Evolutionary conservation across 1,284 basidiomycete genomes (phyloP).

Genomic region (Boletus sp.): DNA sequence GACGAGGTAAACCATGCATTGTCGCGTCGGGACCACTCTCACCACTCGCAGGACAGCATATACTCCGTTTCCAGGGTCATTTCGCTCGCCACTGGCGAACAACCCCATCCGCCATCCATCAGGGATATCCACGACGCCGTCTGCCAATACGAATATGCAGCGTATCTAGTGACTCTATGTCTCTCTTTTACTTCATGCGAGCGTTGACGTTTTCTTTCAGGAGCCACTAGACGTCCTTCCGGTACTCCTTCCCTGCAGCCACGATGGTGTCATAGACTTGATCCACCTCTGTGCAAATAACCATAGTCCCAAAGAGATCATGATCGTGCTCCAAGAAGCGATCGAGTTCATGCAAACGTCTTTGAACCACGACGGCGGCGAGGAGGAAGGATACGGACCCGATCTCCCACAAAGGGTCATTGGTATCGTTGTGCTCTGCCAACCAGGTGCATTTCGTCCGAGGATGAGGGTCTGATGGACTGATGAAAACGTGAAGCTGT

Average conservation of each 20-base stretch:
- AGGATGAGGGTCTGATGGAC: background rate
- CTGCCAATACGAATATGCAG: slow-evolving; percentile 18
- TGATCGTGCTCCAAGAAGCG: slow-evolving; percentile 63
- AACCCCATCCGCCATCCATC: slow-evolving; percentile 16
- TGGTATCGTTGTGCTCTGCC: slow-evolving; percentile 45
- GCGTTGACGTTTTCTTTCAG: slow-evolving; percentile 18
- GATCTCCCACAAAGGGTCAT: slow-evolving; percentile 38
- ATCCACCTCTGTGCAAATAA: slow-evolving; percentile 27
- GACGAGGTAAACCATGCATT: slow-evolving; percentile 26
- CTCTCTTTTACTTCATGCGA: background rate
- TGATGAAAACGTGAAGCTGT: slow-evolving; percentile 43
- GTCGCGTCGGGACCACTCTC: background rate
- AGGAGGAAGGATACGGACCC: slow-evolving; percentile 35
- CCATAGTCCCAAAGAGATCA: slow-evolving; percentile 54
- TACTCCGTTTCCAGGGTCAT: slow-evolving; percentile 27
- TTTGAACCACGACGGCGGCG: slow-evolving; percentile 36
- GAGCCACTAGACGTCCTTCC: slow-evolving; percentile 37
- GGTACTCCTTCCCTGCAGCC: slow-evolving; percentile 26
- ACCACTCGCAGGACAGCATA: slow-evolving; percentile 23
- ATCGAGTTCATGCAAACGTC: slow-evolving; percentile 49
- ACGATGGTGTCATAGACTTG: slow-evolving; percentile 26
- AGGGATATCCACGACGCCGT: slow-evolving; percentile 23
- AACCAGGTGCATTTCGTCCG: slow-evolving; percentile 39
- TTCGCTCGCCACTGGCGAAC: slow-evolving; percentile 17
- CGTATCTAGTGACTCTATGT: slow-evolving; percentile 22